Evolutionary conservation across 345 rosid species (phyloP), one percentile per base, ranked within the genome.

Genomic region (Aquilaria malaccensis): DNA sequence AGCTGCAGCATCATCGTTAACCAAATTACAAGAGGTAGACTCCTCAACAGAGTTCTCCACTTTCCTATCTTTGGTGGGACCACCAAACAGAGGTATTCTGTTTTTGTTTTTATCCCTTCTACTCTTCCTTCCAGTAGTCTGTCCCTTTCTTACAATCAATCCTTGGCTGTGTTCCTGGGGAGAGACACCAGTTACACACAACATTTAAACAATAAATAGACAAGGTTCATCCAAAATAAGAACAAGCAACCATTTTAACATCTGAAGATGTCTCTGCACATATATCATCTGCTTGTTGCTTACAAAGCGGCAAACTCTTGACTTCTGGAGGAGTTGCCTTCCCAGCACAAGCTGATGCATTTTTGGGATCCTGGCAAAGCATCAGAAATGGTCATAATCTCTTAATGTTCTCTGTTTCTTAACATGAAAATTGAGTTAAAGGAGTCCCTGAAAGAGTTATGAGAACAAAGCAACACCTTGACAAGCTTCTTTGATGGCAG

Each of bases 111-210:
- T 91, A 63, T 72, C 85, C 73, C 76, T 93, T 71, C 74, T 88
- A 64, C 74, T 80, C 83, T 70, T 85, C 76, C 82, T 83, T 64
- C 77, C 74, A 61, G 78, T 65, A 70, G 67, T 70, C 70, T 64
- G 74, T 56, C 76, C 81, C 72, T 79, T 87, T 64, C 76, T 80
- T 67, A 72, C 72, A 70, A 69, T 77, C 70, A 55, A 49, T 49
- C 70, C 81, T 70, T 75, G 81, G 59, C 68, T 76, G 70, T 76
- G 81, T 71, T 82, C 89, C 96, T 89, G 89, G 76, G 63, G 76
- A 85, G 71, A 77, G 70, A 74, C 67, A 74, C 75, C 67, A 73
- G 83, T 89, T 73, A 80, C 50, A 65, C 67, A 71, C 63, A 47
- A 37, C 66, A 65, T 59, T 64, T 31, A 55, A 71, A 72, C 49